Conservation (phyloP, 1,284 basidiomycete genomes). For the Ceratorhiza oryzae-sativae region DNA sequence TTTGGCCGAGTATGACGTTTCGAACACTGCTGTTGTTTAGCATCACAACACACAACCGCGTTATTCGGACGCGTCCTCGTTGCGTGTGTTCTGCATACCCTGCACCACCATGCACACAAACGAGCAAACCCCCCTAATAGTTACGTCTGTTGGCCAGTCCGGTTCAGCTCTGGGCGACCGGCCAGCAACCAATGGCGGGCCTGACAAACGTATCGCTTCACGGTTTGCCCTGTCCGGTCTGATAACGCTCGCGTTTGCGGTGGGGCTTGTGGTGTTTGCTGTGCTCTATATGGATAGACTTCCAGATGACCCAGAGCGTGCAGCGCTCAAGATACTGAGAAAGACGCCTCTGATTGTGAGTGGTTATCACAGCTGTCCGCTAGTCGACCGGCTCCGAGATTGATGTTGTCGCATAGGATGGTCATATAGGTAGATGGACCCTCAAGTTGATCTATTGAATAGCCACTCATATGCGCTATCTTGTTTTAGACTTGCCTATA, state of each 20-base stretch:
- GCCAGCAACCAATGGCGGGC: slow-evolving; percentile 5
- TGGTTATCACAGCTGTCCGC: slow-evolving; percentile 23
- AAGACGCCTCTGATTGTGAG: slow-evolving; percentile 75
- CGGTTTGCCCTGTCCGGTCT: slow-evolving; percentile 22
- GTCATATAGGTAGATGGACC: slow-evolving; percentile 67
- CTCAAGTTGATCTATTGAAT: not conserved
- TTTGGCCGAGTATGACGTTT: not conserved
- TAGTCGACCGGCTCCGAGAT: not conserved
- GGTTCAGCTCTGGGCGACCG: not conserved
- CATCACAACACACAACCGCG: not conserved
- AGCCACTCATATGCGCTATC: not conserved
- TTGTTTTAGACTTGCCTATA: slow-evolving; percentile 69
- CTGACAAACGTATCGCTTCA: not conserved
- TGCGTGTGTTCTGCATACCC: not conserved
- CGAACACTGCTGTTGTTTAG: not conserved
- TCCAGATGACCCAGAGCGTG: slow-evolving; percentile 64
- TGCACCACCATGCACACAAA: not conserved
- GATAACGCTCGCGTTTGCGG: slow-evolving; percentile 6
- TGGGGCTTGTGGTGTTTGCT: slow-evolving; percentile 8
- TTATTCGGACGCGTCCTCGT: slow-evolving; percentile 9
- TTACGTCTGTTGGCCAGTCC: not conserved
- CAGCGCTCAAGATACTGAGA: slow-evolving; percentile 64
- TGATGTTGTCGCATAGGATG: slow-evolving; percentile 60
- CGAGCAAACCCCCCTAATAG: slow-evolving; percentile 14
- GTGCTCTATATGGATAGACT: slow-evolving; percentile 49